Percentiles rank a stretch among this genome's conserved stretches.
Conservation (phyloP, 768 basidiomycete species). For the Russula sp. region DNA sequence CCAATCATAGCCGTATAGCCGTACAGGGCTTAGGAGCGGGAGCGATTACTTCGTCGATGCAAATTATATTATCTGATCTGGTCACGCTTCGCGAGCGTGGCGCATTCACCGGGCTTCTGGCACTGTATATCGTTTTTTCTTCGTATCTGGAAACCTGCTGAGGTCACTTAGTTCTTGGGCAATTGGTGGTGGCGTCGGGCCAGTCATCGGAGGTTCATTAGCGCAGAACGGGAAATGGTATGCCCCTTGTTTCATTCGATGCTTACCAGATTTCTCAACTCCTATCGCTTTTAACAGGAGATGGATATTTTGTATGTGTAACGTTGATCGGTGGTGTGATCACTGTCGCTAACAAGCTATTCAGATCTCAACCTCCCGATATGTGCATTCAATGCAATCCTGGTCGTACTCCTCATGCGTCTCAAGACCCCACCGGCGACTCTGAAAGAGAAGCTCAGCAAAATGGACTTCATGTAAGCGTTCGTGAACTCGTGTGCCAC, state of each 20-base stretch:
- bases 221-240: slow-evolving; percentile 18
- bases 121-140: slow-evolving; percentile 21
- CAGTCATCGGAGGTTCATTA: slow-evolving; percentile 27
- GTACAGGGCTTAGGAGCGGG: slow-evolving; percentile 28
- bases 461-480: slow-evolving; percentile 35
- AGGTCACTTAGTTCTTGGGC: slow-evolving; percentile 23
- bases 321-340: not conserved
- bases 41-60: slow-evolving; percentile 25
- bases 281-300: slow-evolving; percentile 6
- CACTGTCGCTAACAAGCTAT: not conserved
- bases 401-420: slow-evolving; percentile 29
- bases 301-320: slow-evolving; percentile 20
- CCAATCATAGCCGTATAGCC: not conserved
- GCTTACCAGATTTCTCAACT: not conserved
- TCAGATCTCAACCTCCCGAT: slow-evolving; percentile 35
- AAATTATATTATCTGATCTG: slow-evolving; percentile 30
- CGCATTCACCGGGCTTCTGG: slow-evolving; percentile 27
- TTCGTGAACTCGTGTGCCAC: not conserved
- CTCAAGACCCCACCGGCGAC: slow-evolving; percentile 32
- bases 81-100: slow-evolving; percentile 32
- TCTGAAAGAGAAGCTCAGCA: too few species aligned
- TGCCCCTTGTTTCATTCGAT: not conserved
- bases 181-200: slow-evolving; percentile 26
- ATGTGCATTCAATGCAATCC: slow-evolving; percentile 24
- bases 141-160: not conserved